Evolutionary conservation across 305 asterid genomes (phyloP), one percentile per base, ranked within the genome.

Genomic region (Rubia peregrina): DNA sequence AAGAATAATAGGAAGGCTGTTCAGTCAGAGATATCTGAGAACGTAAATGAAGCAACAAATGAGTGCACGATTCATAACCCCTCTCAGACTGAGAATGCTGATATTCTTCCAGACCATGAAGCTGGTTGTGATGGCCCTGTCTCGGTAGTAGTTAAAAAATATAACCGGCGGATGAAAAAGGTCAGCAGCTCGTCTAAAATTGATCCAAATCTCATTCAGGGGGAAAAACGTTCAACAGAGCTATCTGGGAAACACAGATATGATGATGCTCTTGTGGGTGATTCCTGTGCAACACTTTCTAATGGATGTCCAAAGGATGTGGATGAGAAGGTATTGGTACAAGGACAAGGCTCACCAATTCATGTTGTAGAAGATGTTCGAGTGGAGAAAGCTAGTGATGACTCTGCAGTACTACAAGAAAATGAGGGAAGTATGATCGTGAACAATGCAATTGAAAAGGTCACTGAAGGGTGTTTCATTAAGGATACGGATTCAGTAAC

Each of bases 331-430:
- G 65, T 59, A 62, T 69, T 65, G 80, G 56, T 71, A 57, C 59
- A 43, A 51, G 81, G 82, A 55, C 73, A 76, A 48, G 76, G 74
- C 71, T 63, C 68, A 59, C 43, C 75, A 33, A 33, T 74, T 70
- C 83, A 76, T 70, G 80, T 57, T 72, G 74, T 66, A 69, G 76
- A 70, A 68, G 73, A 75, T 43, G 73, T 62, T 77, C 38, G 71
- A 69, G 55, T 72, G 67, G 83, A 81, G 43, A 78, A 70, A 72
- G 64, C 74, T 44, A 38, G 19, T 71, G 53, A 56, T 60, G 76
- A 81, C 74, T 51, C 71, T 78, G 57, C 71, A 74, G 74, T 40
- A 68, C 51, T 41, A 57, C 73, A 66, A 14, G 64, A 69, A 59
- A 63, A 59, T 11, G 44, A 46, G 70, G 61, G 61, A 16, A 40